These are phyloP conservation scores for Acanthamoeba culbertsoni DNA, from an alignment of 208 protist species.

Conservation along the genomic window DNA sequence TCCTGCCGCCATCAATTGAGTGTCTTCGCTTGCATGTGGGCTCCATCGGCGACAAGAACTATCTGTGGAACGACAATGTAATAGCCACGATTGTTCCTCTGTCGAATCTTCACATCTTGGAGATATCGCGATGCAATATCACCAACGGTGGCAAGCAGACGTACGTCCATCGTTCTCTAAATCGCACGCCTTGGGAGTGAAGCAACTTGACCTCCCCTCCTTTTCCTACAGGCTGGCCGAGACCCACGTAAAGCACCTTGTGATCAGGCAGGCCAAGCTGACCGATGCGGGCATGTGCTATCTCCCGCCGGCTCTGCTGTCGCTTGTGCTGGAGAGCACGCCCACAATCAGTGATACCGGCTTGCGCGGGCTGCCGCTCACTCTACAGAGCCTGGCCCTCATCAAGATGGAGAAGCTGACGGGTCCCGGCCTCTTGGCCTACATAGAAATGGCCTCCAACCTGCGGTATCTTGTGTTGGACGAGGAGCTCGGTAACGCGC, in stretches of 20 bases:
- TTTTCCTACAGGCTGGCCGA: not conserved
- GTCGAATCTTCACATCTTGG: not conserved
- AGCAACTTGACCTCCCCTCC: not conserved
- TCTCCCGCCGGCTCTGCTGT: not conserved
- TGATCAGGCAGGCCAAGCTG: slow-evolving; percentile 16
- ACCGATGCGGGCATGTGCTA: not conserved
- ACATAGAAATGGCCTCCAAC: not conserved
- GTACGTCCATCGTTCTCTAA: not conserved
- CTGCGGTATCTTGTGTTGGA: not conserved
- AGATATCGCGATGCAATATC: slow-evolving; percentile 27
- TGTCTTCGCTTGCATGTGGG: not conserved
- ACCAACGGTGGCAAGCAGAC: slow-evolving; percentile 32
- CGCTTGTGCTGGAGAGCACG: not conserved
- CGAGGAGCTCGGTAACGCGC: not conserved
- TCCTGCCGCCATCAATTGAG: not conserved
- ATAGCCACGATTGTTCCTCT: not conserved
- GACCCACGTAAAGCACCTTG: not conserved
- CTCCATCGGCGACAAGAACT: slow-evolving; percentile 1
- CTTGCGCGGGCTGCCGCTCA: not conserved
- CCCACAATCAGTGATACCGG: not conserved
- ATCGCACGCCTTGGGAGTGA: too few relatives aligned
- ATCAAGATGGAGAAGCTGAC: slow-evolving; percentile 32
- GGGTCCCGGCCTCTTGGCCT: not conserved
- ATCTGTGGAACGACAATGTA: slow-evolving; percentile 24
- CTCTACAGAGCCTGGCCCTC: not conserved